Evolutionary conservation across 306 rosid species (phyloP).

Genomic region (Malus asiatica): DNA sequence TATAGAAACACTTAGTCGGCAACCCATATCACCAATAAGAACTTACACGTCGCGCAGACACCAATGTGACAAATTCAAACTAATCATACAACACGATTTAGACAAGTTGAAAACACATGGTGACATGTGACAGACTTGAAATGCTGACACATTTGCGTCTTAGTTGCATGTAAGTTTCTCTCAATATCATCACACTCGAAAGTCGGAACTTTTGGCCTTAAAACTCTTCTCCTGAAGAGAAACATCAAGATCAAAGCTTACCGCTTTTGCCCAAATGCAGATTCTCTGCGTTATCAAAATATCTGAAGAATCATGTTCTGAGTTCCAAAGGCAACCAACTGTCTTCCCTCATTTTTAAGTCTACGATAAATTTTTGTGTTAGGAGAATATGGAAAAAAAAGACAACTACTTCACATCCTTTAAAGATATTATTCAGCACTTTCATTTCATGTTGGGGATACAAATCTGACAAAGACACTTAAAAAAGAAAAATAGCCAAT

Average conservation of each 20-base stretch:
- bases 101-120: neutral
- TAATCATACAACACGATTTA: neutral
- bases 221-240: neutral
- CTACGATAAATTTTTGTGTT: neutral
- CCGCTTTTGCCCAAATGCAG: neutral
- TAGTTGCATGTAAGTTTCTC: neutral
- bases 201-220: neutral
- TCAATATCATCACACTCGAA: neutral
- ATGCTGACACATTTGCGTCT: no score
- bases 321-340: neutral
- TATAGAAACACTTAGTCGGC: neutral
- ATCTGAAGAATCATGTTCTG: slow-evolving; percentile 25
- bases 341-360: neutral
- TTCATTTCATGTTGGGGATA: neutral
- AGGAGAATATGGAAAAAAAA: neutral
- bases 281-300: neutral
- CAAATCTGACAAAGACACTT: neutral
- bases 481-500: neutral
- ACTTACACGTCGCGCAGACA: neutral
- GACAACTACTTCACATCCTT: neutral
- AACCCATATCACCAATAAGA: neutral
- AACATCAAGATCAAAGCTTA: neutral
- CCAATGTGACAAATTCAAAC: neutral
- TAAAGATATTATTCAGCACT: neutral
- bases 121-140: no score